phyloP scores from a whole-genome alignment of 2,329 filamentous ascomycete species.

The Xylaria sp. region DNA sequence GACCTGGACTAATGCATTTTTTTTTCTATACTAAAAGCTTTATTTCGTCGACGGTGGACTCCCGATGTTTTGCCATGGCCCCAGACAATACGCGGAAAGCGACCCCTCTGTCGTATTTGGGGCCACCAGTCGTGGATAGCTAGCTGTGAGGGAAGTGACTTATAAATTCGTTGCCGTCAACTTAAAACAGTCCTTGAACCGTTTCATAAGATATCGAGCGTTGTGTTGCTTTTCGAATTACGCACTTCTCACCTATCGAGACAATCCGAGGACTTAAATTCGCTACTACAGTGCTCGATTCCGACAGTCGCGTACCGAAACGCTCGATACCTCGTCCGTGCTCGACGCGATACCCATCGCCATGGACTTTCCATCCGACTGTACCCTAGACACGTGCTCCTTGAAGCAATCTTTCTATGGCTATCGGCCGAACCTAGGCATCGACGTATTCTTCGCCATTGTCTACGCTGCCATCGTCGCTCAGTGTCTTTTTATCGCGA shows the following conservation, averaged over 20 bases:
- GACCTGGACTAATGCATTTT: not conserved
- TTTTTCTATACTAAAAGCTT: not conserved
- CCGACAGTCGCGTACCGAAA: not conserved
- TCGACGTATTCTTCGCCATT: constrained; percentile 26
- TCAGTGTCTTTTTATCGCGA: constrained; percentile 11
- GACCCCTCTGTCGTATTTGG: not conserved
- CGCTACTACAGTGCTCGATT: not conserved
- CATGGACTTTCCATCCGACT: not conserved
- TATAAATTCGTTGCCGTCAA: not conserved
- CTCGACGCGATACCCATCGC: not conserved
- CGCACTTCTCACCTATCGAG: too few species aligned
- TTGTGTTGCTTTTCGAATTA: not conserved
- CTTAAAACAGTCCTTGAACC: not conserved
- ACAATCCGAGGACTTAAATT: not conserved
- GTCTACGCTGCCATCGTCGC: constrained; percentile 14
- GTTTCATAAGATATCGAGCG: not conserved
- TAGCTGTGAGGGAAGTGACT: not conserved
- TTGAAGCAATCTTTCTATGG: constrained; percentile 22
- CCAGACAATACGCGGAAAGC: constrained; percentile 6
- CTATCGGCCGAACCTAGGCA: constrained; percentile 28
- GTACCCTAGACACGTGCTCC: constrained; percentile 23
- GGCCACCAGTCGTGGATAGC: constrained; percentile 6
- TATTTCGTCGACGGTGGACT: not conserved
- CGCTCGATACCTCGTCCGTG: not conserved
- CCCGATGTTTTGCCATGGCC: not conserved